phyloP scores from a whole-genome alignment of 768 basidiomycete genomes.

The Amanita thiersii region DNA sequence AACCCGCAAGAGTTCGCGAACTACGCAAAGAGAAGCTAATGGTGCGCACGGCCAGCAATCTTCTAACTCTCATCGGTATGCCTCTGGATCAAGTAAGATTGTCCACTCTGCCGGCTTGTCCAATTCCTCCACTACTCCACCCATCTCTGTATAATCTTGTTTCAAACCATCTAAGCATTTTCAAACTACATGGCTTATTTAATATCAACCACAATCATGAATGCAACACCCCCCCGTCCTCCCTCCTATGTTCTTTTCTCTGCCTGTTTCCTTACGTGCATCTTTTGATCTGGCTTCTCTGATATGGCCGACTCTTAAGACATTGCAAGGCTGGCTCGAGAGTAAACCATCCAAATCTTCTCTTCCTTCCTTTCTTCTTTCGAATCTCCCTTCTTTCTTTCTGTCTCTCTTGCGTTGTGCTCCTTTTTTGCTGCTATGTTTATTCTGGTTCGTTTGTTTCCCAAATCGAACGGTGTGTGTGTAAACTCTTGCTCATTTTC shows the following conservation, averaged over 20 bases:
- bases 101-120: not conserved
- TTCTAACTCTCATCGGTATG: slow-evolving; percentile 5
- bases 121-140: slow-evolving; percentile 3
- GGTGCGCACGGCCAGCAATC: not conserved
- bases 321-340: no score
- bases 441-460: slow-evolving; percentile 4
- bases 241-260: not conserved
- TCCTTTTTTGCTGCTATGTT: slow-evolving; percentile 9
- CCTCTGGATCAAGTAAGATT: slow-evolving; percentile 6
- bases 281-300: no score
- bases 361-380: no score
- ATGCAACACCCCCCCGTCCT: slow-evolving; percentile 1
- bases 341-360: no score
- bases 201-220: not conserved
- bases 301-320: no score
- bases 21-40: slow-evolving; percentile 4
- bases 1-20: slow-evolving; percentile 4
- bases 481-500: not conserved
- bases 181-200: not conserved
- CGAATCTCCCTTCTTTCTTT: no score
- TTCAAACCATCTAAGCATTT: not conserved
- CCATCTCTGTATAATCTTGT: slow-evolving; percentile 5
- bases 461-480: not conserved
- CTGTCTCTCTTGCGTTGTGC: slow-evolving; percentile 8
- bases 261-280: no score